Percentiles rank a stretch among this genome's conserved stretches.
Conservation (phyloP, 805 yeast species). For the Candida oleophila region DNA sequence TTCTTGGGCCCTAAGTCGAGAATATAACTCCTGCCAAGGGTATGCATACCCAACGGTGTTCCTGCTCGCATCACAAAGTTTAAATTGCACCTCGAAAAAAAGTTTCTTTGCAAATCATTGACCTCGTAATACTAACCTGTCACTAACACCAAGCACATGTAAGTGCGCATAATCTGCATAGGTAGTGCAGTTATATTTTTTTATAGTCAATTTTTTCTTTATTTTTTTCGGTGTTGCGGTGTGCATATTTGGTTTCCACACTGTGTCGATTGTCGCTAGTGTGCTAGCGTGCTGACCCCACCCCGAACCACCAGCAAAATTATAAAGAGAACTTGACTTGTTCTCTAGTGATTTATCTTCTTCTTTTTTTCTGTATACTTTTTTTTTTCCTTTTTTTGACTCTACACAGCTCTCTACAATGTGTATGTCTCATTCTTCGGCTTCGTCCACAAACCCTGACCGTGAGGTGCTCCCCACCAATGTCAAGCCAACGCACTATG, state of each 20-base stretch:
- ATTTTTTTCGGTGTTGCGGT: not conserved
- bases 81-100: too few species aligned
- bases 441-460: slow-evolving; percentile 11
- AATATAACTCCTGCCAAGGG: too few species aligned
- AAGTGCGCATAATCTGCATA: too few species aligned
- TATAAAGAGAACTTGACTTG: too few species aligned
- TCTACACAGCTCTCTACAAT: not conserved
- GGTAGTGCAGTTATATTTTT: too few species aligned
- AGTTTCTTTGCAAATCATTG: too few species aligned
- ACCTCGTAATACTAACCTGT: too few species aligned
- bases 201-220: not conserved
- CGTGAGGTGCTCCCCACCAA: slow-evolving; percentile 45
- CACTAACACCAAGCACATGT: too few species aligned
- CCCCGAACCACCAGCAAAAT: not conserved
- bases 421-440: not conserved
- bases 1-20: too few species aligned
- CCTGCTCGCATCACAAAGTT: not conserved
- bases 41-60: not conserved
- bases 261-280: not conserved
- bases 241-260: not conserved
- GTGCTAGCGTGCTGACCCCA: not conserved
- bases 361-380: not conserved
- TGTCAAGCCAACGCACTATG: slow-evolving; percentile 42
- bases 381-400: not conserved
- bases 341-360: too few species aligned